Percentiles rank a stretch among this genome's conserved stretches.
phyloP scores from a whole-genome alignment of 768 basidiomycete genomes.

The Tylopilus rubrobrunneus region DNA sequence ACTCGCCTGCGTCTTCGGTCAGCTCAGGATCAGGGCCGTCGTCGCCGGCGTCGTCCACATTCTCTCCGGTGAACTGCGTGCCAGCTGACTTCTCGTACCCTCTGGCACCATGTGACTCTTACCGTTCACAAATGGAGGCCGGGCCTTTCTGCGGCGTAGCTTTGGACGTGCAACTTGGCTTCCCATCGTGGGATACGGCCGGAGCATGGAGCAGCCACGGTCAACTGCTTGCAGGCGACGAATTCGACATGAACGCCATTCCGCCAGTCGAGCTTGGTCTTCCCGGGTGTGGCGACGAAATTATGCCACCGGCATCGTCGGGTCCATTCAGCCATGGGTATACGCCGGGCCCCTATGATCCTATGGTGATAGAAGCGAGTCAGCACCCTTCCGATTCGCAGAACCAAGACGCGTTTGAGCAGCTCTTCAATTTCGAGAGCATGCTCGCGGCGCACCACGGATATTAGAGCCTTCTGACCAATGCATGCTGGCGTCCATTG shows the following conservation, averaged over 20 bases:
- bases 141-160: conserved; percentile 19
- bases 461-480: conserved; percentile 28
- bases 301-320: conserved; percentile 8
- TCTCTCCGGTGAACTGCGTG: conserved; percentile 37
- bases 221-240: conserved; percentile 48
- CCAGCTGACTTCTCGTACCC: conserved; percentile 23
- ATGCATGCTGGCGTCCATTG: conserved; percentile 37
- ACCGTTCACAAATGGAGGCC: conserved; percentile 9
- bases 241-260: conserved; percentile 65
- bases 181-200: conserved; percentile 29
- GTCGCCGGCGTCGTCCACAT: conserved; percentile 47
- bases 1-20: conserved; percentile 49
- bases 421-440: conserved; percentile 35
- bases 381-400: conserved; percentile 29
- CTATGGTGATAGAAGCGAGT: conserved; percentile 27
- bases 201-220: conserved; percentile 33
- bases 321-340: conserved; percentile 22
- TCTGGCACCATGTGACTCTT: conserved; percentile 12
- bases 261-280: conserved; percentile 61
- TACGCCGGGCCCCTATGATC: conserved; percentile 22
- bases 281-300: conserved; percentile 40
- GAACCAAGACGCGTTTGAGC: conserved; percentile 34
- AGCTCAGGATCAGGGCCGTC: conserved; percentile 47
- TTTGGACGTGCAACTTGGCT: conserved; percentile 28
- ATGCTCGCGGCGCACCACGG: conserved; percentile 33